Evolutionary conservation across 306 rosid species (phyloP).

Genomic region (Heteromeles arbutifolia): DNA sequence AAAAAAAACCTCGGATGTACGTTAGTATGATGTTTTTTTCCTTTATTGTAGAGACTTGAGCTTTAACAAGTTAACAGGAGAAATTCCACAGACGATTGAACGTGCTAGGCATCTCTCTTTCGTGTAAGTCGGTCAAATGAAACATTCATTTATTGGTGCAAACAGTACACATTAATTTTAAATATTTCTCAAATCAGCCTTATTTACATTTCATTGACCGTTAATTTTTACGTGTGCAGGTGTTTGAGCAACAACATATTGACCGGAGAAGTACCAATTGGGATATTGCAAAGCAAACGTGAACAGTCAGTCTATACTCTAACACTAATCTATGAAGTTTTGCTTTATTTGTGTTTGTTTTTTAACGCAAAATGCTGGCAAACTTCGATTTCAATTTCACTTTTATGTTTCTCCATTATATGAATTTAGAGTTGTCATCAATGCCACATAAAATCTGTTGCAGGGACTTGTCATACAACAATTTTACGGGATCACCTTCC

Average conservation of each 20-base stretch:
- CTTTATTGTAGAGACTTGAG: slow-evolving; percentile 59
- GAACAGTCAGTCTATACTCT: slow-evolving; percentile 38
- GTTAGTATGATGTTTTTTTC: background rate
- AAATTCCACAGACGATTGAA: slow-evolving; percentile 40
- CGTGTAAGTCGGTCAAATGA: slow-evolving; percentile 39
- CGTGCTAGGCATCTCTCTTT: background rate
- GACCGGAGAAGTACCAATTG: slow-evolving; percentile 49
- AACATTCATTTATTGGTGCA: background rate
- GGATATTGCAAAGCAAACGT: slow-evolving; percentile 28
- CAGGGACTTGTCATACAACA: slow-evolving; percentile 86
- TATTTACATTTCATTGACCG: background rate
- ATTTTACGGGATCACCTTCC: slow-evolving; percentile 36
- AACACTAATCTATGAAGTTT: background rate
- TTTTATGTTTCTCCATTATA: background rate
- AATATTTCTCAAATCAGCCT: background rate
- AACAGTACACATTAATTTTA: too few relatives aligned
- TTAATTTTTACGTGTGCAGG: slow-evolving; percentile 37
- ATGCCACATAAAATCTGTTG: slow-evolving; percentile 17
- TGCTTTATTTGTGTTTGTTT: background rate
- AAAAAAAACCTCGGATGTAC: too few relatives aligned
- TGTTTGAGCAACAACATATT: slow-evolving; percentile 67
- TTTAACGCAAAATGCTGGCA: background rate
- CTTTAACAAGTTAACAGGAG: slow-evolving; percentile 58
- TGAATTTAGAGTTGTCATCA: background rate
- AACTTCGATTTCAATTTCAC: background rate